Base-by-base conservation (phyloP, 2,329 filamentous ascomycete species). In the Lecanicillium sp. region DNA sequence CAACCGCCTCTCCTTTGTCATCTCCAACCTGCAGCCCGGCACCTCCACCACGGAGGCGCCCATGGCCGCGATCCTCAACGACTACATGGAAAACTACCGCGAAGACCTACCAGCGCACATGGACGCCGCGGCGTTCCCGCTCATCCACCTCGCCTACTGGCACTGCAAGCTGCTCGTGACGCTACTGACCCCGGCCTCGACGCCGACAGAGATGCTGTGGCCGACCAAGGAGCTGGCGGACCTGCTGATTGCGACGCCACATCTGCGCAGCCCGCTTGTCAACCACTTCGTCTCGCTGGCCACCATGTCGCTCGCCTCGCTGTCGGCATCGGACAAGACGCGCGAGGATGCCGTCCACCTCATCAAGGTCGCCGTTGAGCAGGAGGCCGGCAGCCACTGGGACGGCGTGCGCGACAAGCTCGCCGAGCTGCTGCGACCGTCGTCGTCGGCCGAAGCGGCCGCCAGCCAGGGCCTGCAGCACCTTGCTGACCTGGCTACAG, bases 131-230 rank as follows among this genome's bases (percentile, higher is more conserved):
- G 60, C 65, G 3, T 65, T 72, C 35, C 74, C 75, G 4, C 54
- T 81, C 22, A 66, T 86, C 3, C 76, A 83, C 48, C 66, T 87
- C 17, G 74, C 74, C 14, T 86, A 84, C 58, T 84, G 82, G 74
- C 80, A 86, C 55, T 71, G 76, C 47, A 76, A 79, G 44, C 66
- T 86, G 8, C 64, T 87, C 14, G 68, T 77, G 9, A 76, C 79
- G 37, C 67, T 84, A 3, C 64, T 80, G 39, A 74, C 72, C 28
- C 70, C 75, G 2, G 68, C 67, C 10, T 66, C 72, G 1, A 71
- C 73, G 29, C 66, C 75, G 0, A 60, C 66, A 2, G 73, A 82
- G 42, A 66, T 81, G 13, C 60, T 84, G 15, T 77, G 74, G 56
- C 72, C 78, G 5, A 75, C 76, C 18, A 68, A 69, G 43, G 72